phyloP scores from a whole-genome alignment of 2,329 filamentous ascomycete species.

The Fusarium decemcellulare region DNA sequence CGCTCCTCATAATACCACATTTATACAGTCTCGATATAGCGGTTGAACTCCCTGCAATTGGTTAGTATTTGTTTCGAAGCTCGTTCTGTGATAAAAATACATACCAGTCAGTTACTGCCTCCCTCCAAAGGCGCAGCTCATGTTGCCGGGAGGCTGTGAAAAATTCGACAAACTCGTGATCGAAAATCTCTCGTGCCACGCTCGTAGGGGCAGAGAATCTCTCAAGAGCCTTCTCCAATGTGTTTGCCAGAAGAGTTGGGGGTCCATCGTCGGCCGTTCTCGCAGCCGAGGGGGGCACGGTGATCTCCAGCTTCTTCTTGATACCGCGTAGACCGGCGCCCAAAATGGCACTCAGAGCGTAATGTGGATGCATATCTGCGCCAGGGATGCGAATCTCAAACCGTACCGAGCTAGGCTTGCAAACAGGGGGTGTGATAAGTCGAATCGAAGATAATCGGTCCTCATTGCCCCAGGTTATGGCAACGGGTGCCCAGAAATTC shows the following conservation, averaged over 20 bases:
- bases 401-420: neutral
- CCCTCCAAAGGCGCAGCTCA: neutral
- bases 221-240: neutral
- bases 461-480: neutral
- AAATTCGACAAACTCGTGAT: neutral
- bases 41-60: too few relatives aligned
- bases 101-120: conserved; percentile 4
- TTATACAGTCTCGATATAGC: too few relatives aligned
- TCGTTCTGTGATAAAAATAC: neutral
- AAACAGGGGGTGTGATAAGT: neutral
- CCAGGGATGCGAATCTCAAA: neutral
- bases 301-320: neutral
- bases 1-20: too few relatives aligned
- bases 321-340: neutral
- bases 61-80: too few relatives aligned
- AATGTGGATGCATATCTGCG: neutral
- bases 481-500: neutral
- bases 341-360: neutral
- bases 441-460: neutral
- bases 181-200: neutral
- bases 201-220: neutral
- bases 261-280: neutral
- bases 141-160: neutral
- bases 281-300: neutral
- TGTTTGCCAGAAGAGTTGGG: neutral